Conservation (phyloP, 768 basidiomycete genomes). For the Guyanaporus albipodus region DNA sequence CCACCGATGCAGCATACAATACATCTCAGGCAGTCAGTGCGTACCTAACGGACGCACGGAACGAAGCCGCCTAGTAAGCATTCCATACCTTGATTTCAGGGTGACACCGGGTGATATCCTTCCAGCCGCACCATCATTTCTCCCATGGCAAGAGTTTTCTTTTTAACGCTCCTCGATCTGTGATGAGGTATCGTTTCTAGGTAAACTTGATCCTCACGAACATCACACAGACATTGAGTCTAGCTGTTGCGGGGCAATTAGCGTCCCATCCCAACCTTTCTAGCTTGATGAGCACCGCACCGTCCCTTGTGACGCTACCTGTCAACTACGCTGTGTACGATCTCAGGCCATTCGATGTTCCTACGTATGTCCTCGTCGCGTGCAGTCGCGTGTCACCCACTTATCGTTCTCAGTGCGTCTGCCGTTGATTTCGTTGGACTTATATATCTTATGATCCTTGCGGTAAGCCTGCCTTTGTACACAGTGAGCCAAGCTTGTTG, state of each 20-base stretch:
- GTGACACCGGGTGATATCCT: constrained; percentile 1
- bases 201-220: constrained; percentile 33
- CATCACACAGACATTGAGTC: constrained; percentile 35
- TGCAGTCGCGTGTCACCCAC: not conserved
- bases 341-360: constrained; percentile 52
- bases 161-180: not conserved
- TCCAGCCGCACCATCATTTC: constrained; percentile 19
- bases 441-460: constrained; percentile 43
- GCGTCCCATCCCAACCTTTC: constrained; percentile 27
- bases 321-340: constrained; percentile 47
- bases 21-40: constrained; percentile 47
- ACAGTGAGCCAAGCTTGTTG: not conserved
- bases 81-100: not conserved
- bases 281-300: constrained; percentile 42
- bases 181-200: constrained; percentile 12
- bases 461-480: constrained; percentile 13
- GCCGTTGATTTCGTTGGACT: constrained; percentile 53
- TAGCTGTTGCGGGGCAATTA: constrained; percentile 31
- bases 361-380: constrained; percentile 42
- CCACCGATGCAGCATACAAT: constrained; percentile 43
- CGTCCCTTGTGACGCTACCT: constrained; percentile 47
- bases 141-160: constrained; percentile 4
- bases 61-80: constrained; percentile 56
- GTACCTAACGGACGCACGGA: constrained; percentile 47
- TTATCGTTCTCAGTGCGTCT: constrained; percentile 37